Evolutionary conservation across 2,329 filamentous ascomycete species (phyloP), one percentile per base, ranked within the genome.

Genomic region (Ophiocordyceps camponoti-floridani): DNA sequence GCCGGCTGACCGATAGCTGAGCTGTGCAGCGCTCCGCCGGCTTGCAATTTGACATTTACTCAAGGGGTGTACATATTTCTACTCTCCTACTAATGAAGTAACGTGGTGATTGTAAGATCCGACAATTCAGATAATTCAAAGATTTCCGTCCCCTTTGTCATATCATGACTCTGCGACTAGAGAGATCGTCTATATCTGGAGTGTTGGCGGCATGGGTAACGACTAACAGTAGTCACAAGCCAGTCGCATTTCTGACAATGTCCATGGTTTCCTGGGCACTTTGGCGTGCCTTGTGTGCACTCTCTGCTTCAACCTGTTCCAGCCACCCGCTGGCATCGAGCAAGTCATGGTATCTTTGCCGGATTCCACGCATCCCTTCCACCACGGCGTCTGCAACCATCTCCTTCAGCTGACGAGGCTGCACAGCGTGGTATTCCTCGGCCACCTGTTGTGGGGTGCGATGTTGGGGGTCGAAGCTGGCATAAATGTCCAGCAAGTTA

Each of bases 401-500:
- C 7, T 72, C 68, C 59, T 69, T 69, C 31, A 69, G 55, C 7
- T 56, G 48, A 16, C 56, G 60, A 1, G 66, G 59, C 18, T 56
- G 54, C 19, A 67, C 56, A 2, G 61, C 58, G 5, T 57, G 56
- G 42, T 65, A 62, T 8, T 56, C 56, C 12, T 56, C 46, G 2
- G 63, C 69, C 18, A 75, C 52, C 40, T 68, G 57, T 41, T 53
- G 50, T 1, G 67, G 60, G 12, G 55, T 64, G 43, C 66, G 61
- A 3, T 55, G 54, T 26, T 59, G 52, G 4, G 57, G 51, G 45
- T 79, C 73, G 52, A 89, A 76, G 49, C 84, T 75, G 23, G 77
- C 78, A n/a, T 89, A 63, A 14, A 98, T 74, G 46, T 86, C 77
- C 1, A 98, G 63, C 12, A 98, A 67, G 58, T 96, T 98, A 11